phyloP scores from a whole-genome alignment of 176 grass and related monocot species.

The Sorghum bicolor region Sorghum_bicolor_NCBIv3 NC_012875.2:47854001-47854500 shows the following conservation, averaged over 20 bases:
- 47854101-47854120: not conserved
- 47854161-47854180: constrained; percentile 9
- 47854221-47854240: not conserved
- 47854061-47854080: not conserved
- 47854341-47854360: not conserved
- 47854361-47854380: not conserved
- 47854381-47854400: too few species aligned
- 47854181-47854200: not conserved
- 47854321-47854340: not conserved
- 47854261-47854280: not conserved
- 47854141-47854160: not conserved
- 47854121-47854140: not conserved
- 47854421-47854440: not conserved
- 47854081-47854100: not conserved
- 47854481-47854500: not conserved
- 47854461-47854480: not conserved
- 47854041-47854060: not conserved
- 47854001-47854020: not conserved
- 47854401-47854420: not conserved
- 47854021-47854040: not conserved
- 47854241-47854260: not conserved
- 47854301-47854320: not conserved
- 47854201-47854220: not conserved
- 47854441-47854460: not conserved
- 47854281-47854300: not conserved